Base-by-base conservation (phyloP, 768 basidiomycete genomes). In the Gymnopilus dilepis region DNA sequence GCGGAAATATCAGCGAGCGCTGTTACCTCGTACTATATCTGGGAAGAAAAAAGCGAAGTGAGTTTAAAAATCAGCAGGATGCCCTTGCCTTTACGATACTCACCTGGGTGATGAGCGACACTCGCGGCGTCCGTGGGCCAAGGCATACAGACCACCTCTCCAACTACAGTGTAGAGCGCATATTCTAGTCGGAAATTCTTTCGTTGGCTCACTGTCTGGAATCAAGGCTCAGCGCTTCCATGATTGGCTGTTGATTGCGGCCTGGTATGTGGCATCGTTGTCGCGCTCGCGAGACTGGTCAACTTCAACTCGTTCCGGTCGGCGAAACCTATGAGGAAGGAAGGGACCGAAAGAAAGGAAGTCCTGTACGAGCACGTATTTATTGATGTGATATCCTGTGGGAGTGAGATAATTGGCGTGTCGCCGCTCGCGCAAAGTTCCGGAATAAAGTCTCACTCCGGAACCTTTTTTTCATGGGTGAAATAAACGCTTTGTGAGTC, bases 251-350 rank as follows among this genome's bases (percentile, higher is more conserved):
- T 13, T 54, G 34, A 54, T 54, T 7, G 37, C 34, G 52, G 47
- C 28, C 30, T 50, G 24, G 38, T 54, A 38, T 38, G 52, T 54
- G 33, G 52, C 52, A 37, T 54, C 52, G 19, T 40, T 22, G 52
- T 38, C 51, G n/a, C 34, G 37, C 21, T 22, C 24, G 52, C 28
- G n/a, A 19, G 7, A 24, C 17, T 26, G 37, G 28, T 12, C 37
- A 28, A 31, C 22, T 21, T 38, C n/a, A 34, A 48, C n/a, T 37
- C 31, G 45, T 37, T 58, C 56, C 40, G 52, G 60, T 13, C 38
- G 57, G 31, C 12, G 17, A 26, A 37, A 61, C 57, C 22, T 48
- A 65, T 53, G 60, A 61, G 64, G 64, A 62, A 65, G 31, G 65
- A 53, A n/a, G 54, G 65, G 2, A 50, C 61, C 58, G 56, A 60